Evolutionary conservation across 2,329 filamentous ascomycete species (phyloP), one percentile per base, ranked within the genome.

Genomic region (Colletotrichum ledebouriae): DNA sequence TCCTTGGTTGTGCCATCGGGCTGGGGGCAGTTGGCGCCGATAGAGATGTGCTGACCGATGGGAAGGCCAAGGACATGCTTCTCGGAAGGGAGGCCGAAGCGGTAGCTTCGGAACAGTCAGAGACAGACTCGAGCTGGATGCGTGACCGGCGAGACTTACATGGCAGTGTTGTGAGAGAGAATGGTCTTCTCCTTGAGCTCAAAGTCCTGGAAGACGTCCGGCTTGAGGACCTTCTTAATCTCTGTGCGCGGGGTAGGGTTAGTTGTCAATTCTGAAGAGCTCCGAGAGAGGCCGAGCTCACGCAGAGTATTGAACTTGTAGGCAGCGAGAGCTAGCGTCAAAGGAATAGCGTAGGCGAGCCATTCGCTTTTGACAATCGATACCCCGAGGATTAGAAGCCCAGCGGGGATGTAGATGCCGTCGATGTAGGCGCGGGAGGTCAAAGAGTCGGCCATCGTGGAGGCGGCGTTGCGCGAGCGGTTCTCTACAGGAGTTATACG

Each of bases 1-100:
- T 97, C 92, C 83, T 96, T 95, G 73, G 85, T 85, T 75, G 87
- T 86, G 77, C 93, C 94, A 75, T 93, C 89, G 64, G 84, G 81
- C 76, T 90, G 88, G 49, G 81, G 75, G 70, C 94, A 88, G 64
- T 87, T 89, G 63, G 94, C 95, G 73, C 92, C 93, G 78, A 99
- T 94, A 71, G 95, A 98, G 82, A 99, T 98, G 86, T 99, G 96
- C 85, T 99, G 96, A 78, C 96, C 96, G 84, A 98, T 98, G 73
- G 96, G 95, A 49, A 98, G 92, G 77, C 96, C 96, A 76, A 98
- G 93, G 79, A 98, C 94, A 73, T 92, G 89, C 75, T 85, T 91
- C 46, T 90, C 83, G 59, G 86, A 86, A 65, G 94, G 94, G 46
- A 99, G 92, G 72, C 87, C 87, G 84, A 98, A 98, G 77, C 96